These are phyloP conservation scores for Globisporangium cederbergense DNA, from an alignment of 352 stramenopile genomes.

Conservation along the genomic window DNA sequence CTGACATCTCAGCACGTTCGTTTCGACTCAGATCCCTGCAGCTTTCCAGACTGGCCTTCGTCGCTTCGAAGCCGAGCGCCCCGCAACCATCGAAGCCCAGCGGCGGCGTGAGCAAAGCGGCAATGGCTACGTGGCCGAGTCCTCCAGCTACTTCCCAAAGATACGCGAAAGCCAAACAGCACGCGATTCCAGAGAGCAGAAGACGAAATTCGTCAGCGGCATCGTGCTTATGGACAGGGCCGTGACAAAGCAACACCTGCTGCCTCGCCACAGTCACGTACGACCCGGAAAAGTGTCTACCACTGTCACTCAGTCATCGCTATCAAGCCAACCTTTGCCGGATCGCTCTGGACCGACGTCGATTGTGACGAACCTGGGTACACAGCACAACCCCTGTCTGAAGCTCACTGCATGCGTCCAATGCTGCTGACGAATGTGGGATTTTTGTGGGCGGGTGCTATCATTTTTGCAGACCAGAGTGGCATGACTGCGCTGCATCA, in stretches of 20 bases:
- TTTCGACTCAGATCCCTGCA: slow-evolving; percentile 23
- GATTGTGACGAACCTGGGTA: slow-evolving; percentile 15
- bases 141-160: slow-evolving; percentile 48
- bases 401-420: neutral
- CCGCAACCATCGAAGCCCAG: slow-evolving; percentile 30
- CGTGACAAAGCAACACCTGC: slow-evolving; percentile 11
- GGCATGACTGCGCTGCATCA: slow-evolving; percentile 32
- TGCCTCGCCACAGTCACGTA: slow-evolving; percentile 1
- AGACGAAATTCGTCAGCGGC: slow-evolving; percentile 17
- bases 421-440: neutral
- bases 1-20: neutral
- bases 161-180: slow-evolving; percentile 42
- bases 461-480: slow-evolving; percentile 27
- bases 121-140: slow-evolving; percentile 29
- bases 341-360: slow-evolving; percentile 2
- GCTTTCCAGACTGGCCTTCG: slow-evolving; percentile 26
- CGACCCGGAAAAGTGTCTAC: neutral
- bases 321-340: neutral
- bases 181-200: slow-evolving; percentile 42
- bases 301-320: too few relatives aligned
- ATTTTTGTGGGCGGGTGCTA: neutral
- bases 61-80: slow-evolving; percentile 29
- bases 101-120: slow-evolving; percentile 23
- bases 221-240: slow-evolving; percentile 7
- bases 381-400: neutral